phyloP scores from a whole-genome alignment of 768 basidiomycete species.

The Lactifluus subvellereus region DNA sequence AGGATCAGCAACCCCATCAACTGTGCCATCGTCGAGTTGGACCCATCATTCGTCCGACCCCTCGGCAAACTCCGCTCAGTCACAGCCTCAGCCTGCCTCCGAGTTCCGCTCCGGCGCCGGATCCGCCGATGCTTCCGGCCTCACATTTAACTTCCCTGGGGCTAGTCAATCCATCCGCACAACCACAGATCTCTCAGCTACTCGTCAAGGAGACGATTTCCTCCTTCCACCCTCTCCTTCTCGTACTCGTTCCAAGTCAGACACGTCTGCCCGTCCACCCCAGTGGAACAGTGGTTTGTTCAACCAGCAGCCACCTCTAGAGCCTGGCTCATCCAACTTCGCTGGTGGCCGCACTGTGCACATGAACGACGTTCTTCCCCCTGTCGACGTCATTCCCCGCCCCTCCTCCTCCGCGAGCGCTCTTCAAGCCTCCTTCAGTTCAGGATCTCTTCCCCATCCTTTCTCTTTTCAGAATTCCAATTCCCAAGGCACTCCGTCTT shows the following conservation, averaged over 20 bases:
- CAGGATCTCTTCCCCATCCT: constrained; percentile 15
- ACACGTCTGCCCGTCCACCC: constrained; percentile 20
- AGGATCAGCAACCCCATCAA: constrained; percentile 24
- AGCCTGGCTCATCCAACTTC: constrained; percentile 6
- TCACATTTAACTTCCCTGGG: constrained; percentile 23
- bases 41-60: constrained; percentile 27
- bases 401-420: constrained; percentile 21
- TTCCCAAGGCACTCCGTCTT: constrained; percentile 22
- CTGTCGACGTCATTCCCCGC: constrained; percentile 15
- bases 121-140: constrained; percentile 12
- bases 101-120: constrained; percentile 18
- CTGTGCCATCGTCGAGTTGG: constrained; percentile 21
- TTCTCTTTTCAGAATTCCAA: constrained; percentile 15
- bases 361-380: constrained; percentile 21
- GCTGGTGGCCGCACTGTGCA: constrained; percentile 3
- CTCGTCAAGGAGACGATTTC: constrained; percentile 19
- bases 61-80: constrained; percentile 22
- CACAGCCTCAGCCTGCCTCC: constrained; percentile 16
- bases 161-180: not conserved
- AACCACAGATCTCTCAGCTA: constrained; percentile 9
- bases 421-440: constrained; percentile 19
- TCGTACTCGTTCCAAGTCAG: constrained; percentile 23
- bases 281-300: constrained; percentile 16
- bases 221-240: constrained; percentile 24
- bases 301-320: constrained; percentile 2